A percentile compares a stretch with the other conserved stretches of the same genome.
These are phyloP conservation scores for Termitomyces sp. DNA, from an alignment of 768 basidiomycete species.

Conservation along the genomic window DNA sequence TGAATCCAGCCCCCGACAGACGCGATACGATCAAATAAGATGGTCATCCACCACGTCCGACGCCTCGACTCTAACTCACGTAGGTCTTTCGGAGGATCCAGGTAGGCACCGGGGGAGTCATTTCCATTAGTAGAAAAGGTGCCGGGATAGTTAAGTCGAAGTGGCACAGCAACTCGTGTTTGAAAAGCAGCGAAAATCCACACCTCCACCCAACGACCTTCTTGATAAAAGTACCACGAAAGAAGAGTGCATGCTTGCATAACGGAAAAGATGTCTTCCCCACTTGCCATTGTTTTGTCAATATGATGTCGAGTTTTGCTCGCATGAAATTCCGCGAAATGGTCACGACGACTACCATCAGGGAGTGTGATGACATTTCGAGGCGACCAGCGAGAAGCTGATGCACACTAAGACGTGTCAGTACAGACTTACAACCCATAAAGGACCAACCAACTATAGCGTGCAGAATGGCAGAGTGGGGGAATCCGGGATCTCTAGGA, in stretches of 20 bases:
- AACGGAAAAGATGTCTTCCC: conserved; percentile 80
- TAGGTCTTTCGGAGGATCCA: conserved; percentile 71
- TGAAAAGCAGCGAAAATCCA: conserved; percentile 90
- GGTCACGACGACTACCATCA: conserved; percentile 75
- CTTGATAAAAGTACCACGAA: conserved; percentile 89
- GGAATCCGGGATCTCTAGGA: conserved; percentile 78
- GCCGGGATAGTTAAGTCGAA: conserved; percentile 82
- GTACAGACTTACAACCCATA: background rate
- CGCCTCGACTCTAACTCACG: conserved; percentile 74
- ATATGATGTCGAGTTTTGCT: conserved; percentile 85
- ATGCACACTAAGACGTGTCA: conserved; percentile 48
- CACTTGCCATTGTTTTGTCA: conserved; percentile 85
- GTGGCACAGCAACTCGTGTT: conserved; percentile 73
- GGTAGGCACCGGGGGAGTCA: conserved; percentile 70
- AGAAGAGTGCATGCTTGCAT: conserved; percentile 84
- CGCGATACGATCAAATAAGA: conserved; percentile 78
- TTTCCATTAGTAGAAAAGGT: conserved; percentile 67
- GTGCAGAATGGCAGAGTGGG: conserved; percentile 85
- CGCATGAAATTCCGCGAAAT: conserved; percentile 84
- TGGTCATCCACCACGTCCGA: conserved; percentile 89
- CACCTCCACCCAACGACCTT: conserved; percentile 86
- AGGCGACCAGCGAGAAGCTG: conserved; percentile 78
- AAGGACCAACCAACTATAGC: conserved; percentile 60
- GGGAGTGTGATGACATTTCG: conserved; percentile 59
- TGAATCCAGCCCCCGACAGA: conserved; percentile 85